These are phyloP conservation scores for Epicoccum nigrum DNA, from an alignment of 2,329 filamentous ascomycete genomes.

Conservation along the genomic window DNA sequence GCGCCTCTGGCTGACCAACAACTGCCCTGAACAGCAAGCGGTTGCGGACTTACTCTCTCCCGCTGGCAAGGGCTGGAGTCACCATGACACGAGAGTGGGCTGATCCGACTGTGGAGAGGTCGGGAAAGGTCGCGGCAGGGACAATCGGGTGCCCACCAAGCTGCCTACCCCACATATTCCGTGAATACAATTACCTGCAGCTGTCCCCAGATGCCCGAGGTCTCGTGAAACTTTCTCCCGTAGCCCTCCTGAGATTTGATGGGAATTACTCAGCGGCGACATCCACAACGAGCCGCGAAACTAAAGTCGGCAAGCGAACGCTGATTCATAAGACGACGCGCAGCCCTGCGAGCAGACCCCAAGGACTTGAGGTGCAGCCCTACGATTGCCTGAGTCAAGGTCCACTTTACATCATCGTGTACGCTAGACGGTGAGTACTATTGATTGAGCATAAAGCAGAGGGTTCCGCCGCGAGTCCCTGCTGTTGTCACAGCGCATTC, in stretches of 20 bases:
- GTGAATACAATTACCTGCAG: conserved; percentile 2
- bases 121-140: not conserved
- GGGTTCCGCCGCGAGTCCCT: not conserved
- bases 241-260: conserved; percentile 1
- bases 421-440: conserved; percentile 4
- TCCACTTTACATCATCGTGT: conserved; percentile 13
- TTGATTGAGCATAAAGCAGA: conserved; percentile 6
- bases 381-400: conserved; percentile 3
- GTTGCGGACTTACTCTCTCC: not conserved
- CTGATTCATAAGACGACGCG: conserved; percentile 1
- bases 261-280: not conserved
- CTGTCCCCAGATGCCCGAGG: not conserved
- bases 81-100: conserved; percentile 28
- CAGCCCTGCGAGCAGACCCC: not conserved
- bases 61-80: conserved; percentile 5
- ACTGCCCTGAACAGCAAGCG: conserved; percentile 1
- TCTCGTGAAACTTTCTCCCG: conserved; percentile 6
- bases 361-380: not conserved
- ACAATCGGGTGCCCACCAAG: conserved; percentile 1
- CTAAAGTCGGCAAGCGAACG: not conserved
- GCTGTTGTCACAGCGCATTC: not conserved
- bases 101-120: conserved; percentile 19
- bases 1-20: conserved; percentile 1
- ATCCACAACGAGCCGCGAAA: not conserved
- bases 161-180: conserved; percentile 13